phyloP scores from a whole-genome alignment of 495 filamentous ascomycete genomes.

The Hypoxylon cercidicola region DNA sequence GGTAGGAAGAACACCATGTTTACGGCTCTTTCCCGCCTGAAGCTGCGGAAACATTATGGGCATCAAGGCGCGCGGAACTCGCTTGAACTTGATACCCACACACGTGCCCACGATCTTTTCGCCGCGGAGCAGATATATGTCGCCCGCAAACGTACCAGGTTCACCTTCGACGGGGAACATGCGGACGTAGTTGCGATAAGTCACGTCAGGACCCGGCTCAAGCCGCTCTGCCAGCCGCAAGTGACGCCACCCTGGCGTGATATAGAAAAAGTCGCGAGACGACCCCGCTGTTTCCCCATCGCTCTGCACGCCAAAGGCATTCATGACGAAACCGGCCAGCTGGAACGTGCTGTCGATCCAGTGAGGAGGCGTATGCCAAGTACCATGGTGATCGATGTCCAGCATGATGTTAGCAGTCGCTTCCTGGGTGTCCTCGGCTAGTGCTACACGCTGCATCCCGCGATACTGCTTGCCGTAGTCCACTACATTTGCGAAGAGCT shows the following conservation, averaged over 20 bases:
- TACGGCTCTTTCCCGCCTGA: too few species aligned
- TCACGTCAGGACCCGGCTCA: slow-evolving; percentile 41
- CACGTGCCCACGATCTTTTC: slow-evolving; percentile 52
- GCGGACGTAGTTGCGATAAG: slow-evolving; percentile 53
- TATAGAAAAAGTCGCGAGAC: too few species aligned
- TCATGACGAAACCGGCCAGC: slow-evolving; percentile 72
- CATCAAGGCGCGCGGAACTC: slow-evolving; percentile 45
- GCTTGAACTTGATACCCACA: slow-evolving; percentile 49
- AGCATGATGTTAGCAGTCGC: slow-evolving; percentile 54
- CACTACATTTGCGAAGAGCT: slow-evolving; percentile 67
- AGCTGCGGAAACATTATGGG: too few species aligned
- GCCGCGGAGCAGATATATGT: slow-evolving; percentile 57
- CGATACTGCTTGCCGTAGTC: slow-evolving; percentile 68
- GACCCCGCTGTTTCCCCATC: too few species aligned
- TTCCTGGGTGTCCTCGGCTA: slow-evolving; percentile 66
- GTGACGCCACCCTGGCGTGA: slow-evolving; percentile 51
- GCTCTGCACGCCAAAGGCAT: too few species aligned
- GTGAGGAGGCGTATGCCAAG: slow-evolving; percentile 61
- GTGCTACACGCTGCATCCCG: slow-evolving; percentile 71
- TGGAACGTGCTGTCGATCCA: slow-evolving; percentile 68
- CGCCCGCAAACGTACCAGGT: slow-evolving; percentile 46
- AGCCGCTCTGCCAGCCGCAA: slow-evolving; percentile 47
- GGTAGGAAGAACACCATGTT: slow-evolving; percentile 47
- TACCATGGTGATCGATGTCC: slow-evolving; percentile 36
- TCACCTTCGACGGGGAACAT: slow-evolving; percentile 51